Percentiles rank a stretch among this genome's conserved stretches.
Evolutionary conservation across 257 asterid genomes (phyloP).

Genomic region (Fraxinus americana): DNA sequence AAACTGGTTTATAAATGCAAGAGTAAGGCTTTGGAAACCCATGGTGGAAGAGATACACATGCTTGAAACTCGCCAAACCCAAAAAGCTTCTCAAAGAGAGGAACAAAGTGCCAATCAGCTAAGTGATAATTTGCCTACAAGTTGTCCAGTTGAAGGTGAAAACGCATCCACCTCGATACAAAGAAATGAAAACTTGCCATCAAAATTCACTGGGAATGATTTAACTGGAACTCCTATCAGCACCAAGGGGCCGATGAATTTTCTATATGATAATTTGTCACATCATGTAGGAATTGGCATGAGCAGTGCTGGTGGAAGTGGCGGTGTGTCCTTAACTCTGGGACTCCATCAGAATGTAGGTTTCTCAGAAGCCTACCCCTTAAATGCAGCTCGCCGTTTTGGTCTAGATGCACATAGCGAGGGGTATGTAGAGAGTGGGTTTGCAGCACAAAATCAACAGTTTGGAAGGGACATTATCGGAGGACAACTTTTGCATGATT

Average conservation of each 20-base stretch:
- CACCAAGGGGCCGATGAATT: no score
- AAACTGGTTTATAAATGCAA: slow-evolving; percentile 92
- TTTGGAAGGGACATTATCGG: slow-evolving; percentile 63
- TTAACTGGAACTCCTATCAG: no score
- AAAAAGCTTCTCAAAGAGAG: slow-evolving; percentile 48
- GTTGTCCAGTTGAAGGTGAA: slow-evolving; percentile 41
- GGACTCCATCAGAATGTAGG: slow-evolving; percentile 88
- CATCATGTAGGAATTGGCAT: slow-evolving; percentile 36
- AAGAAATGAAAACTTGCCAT: slow-evolving; percentile 48
- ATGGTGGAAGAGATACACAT: slow-evolving; percentile 98
- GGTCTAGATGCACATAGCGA: slow-evolving; percentile 66
- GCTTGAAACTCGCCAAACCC: slow-evolving; percentile 76
- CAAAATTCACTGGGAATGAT: slow-evolving; percentile 17
- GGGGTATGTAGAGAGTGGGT: slow-evolving; percentile 54
- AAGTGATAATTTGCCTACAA: slow-evolving; percentile 37
- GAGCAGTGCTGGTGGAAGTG: slow-evolving; percentile 42
- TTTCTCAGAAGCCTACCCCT: slow-evolving; percentile 62
- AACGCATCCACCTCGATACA: slow-evolving; percentile 49
- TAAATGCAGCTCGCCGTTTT: slow-evolving; percentile 82
- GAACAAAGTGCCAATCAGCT: slow-evolving; percentile 33
- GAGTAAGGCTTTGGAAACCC: slow-evolving; percentile 98
- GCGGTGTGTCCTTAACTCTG: slow-evolving; percentile 71
- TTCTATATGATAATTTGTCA: slow-evolving; percentile 44
- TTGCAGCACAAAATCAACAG: slow-evolving; percentile 57
- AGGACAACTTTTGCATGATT: slow-evolving; percentile 70